phyloP scores from a whole-genome alignment of 1,284 basidiomycete species.

The Waitea zeae region DNA sequence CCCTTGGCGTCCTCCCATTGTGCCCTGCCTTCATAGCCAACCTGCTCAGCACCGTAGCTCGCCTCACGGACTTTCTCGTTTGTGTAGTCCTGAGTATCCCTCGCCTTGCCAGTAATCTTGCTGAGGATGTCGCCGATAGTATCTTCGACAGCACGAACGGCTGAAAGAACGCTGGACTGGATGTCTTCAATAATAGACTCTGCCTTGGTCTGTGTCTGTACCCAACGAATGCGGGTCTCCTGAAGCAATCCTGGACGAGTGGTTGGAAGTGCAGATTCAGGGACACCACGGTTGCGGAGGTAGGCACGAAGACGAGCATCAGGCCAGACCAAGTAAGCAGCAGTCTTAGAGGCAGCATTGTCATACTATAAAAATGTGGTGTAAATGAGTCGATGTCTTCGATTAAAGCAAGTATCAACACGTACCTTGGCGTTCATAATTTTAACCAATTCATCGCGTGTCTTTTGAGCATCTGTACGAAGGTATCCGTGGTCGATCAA shows the following conservation, averaged over 20 bases:
- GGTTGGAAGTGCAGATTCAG: conserved; percentile 46
- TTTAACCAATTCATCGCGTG: conserved; percentile 56
- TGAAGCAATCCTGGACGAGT: conserved; percentile 55
- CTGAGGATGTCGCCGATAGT: conserved; percentile 33
- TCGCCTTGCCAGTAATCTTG: conserved; percentile 21
- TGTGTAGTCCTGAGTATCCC: conserved; percentile 3
- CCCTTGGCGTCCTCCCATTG: conserved; percentile 6
- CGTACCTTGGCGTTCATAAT: conserved; percentile 49
- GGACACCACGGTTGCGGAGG: conserved; percentile 54
- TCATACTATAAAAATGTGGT: conserved; percentile 21
- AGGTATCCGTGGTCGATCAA: conserved; percentile 63
- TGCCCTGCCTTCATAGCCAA: conserved; percentile 8
- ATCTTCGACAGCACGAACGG: conserved; percentile 53
- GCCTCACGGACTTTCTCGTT: conserved; percentile 6
- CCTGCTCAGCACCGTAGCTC: conserved; percentile 6
- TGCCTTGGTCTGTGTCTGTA: conserved; percentile 40
- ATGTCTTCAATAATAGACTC: conserved; percentile 41
- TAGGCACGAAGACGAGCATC: conserved; percentile 77
- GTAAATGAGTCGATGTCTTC: too few relatives aligned
- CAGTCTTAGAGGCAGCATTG: conserved; percentile 22
- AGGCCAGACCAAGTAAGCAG: conserved; percentile 73
- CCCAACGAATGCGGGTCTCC: conserved; percentile 65
- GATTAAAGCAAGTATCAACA: conserved; percentile 2
- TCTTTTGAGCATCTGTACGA: conserved; percentile 45
- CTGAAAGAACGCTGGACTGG: conserved; percentile 39